Conservation (phyloP, 495 filamentous ascomycete genomes). For the Letharia lupina region DNA sequence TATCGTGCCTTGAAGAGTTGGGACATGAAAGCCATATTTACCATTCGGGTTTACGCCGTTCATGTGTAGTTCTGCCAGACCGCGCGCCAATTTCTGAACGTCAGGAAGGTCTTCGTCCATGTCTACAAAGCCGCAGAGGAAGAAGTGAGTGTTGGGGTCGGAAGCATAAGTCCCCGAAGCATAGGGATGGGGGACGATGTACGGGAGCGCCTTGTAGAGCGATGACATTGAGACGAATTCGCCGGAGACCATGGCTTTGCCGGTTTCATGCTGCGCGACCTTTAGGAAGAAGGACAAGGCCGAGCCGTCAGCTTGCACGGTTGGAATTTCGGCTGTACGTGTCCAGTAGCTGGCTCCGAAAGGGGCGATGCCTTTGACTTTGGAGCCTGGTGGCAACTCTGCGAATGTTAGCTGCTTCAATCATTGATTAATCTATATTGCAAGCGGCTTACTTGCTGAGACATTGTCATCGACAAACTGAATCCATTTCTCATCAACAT, state of each 20-base stretch:
- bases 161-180: conserved; percentile 11
- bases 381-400: conserved; percentile 29
- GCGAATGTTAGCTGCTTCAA: background rate
- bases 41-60: conserved; percentile 13
- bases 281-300: conserved; percentile 23
- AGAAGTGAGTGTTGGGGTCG: conserved; percentile 15
- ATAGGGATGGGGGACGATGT: conserved; percentile 10
- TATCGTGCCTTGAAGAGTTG: conserved; percentile 20
- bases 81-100: background rate
- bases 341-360: conserved; percentile 36
- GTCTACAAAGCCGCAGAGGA: conserved; percentile 20
- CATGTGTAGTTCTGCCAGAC: conserved; percentile 18
- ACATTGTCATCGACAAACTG: background rate
- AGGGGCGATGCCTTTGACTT: conserved; percentile 24
- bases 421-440: background rate
- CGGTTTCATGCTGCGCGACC: background rate
- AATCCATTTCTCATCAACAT: background rate
- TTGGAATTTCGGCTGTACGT: conserved; percentile 30
- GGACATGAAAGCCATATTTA: conserved; percentile 21
- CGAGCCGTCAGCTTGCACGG: conserved; percentile 27
- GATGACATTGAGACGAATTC: conserved; percentile 19
- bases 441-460: background rate
- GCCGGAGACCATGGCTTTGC: conserved; percentile 19
- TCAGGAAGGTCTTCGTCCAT: conserved; percentile 20
- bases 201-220: conserved; percentile 10